Conservation (phyloP, 2,329 filamentous ascomycete species). For the Nigrospora sphaerica region DNA sequence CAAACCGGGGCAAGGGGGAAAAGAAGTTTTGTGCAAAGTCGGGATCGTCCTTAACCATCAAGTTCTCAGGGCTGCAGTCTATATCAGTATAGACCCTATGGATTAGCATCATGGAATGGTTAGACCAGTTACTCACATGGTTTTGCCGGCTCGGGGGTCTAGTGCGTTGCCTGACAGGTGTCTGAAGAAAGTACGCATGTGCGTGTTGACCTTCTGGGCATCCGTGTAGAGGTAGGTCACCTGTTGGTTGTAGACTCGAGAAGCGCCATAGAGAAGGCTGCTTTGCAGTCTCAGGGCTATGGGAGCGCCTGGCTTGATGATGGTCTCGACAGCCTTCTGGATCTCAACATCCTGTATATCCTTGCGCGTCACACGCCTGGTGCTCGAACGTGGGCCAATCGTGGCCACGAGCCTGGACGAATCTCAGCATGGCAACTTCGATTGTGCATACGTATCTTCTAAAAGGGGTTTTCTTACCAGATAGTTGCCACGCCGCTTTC, state of each 20-base stretch:
- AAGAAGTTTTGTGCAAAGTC: slow-evolving; percentile 58
- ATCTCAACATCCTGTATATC: slow-evolving; percentile 86
- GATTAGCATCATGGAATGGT: no score
- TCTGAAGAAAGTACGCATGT: slow-evolving; percentile 63
- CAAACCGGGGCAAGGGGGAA: slow-evolving; percentile 51
- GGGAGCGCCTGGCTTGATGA: slow-evolving; percentile 72
- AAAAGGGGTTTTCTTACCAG: slow-evolving; percentile 54
- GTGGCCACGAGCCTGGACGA: slow-evolving; percentile 78
- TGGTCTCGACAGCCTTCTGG: slow-evolving; percentile 79
- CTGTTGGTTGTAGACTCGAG: slow-evolving; percentile 80
- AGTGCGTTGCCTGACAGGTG: slow-evolving; percentile 50
- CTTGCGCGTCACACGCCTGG: slow-evolving; percentile 73
- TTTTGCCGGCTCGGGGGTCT: slow-evolving; percentile 64
- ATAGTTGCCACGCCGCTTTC: slow-evolving; percentile 92
- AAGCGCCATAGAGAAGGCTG: slow-evolving; percentile 79
- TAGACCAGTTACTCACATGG: slow-evolving; percentile 49
- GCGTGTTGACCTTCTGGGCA: slow-evolving; percentile 65
- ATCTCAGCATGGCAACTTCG: background rate
- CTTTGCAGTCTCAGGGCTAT: slow-evolving; percentile 87
- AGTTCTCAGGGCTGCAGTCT: slow-evolving; percentile 57
- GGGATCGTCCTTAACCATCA: slow-evolving; percentile 76
- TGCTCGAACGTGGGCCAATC: slow-evolving; percentile 63
- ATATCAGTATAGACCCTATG: slow-evolving; percentile 5
- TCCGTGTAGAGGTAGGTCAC: slow-evolving; percentile 80
- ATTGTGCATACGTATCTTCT: background rate